Conservation (phyloP, 208 protist genomes). For the Naegleria lovaniensis region DNA sequence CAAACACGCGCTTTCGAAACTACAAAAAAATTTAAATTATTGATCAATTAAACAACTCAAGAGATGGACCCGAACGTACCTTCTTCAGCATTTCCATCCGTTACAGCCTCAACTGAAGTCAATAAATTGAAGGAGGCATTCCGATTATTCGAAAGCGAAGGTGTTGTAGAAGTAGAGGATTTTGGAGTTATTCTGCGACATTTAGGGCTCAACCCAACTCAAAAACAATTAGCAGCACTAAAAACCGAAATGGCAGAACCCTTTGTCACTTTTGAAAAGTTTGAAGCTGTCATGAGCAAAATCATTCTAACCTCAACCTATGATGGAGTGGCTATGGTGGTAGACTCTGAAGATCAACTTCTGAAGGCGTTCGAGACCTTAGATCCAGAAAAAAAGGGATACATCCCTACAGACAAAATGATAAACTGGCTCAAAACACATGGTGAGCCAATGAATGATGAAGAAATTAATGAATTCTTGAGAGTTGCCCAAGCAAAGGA, state of each 20-base stretch:
- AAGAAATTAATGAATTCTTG: conserved; percentile 32
- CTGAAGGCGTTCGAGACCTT: conserved; percentile 29
- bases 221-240: conserved; percentile 16
- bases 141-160: neutral
- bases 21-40: too few relatives aligned
- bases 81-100: too few relatives aligned
- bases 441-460: conserved; percentile 4
- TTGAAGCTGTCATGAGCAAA: conserved; percentile 30
- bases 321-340: neutral
- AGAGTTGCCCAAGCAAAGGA: conserved; percentile 16
- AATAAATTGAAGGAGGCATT: neutral
- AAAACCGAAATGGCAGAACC: conserved; percentile 5
- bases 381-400: conserved; percentile 28
- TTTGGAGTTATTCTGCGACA: neutral
- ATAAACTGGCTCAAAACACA: conserved; percentile 1
- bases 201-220: conserved; percentile 26
- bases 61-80: too few relatives aligned
- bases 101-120: too few relatives aligned
- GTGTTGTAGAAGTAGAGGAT: neutral
- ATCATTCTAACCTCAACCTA: conserved; percentile 6
- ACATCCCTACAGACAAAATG: conserved; percentile 16
- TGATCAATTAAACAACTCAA: too few relatives aligned
- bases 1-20: too few relatives aligned
- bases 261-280: conserved; percentile 29
- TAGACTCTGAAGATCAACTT: conserved; percentile 12